phyloP scores from a whole-genome alignment of 176 grass and related monocot genomes.

The Sorghum bicolor region Sorghum_bicolor_NCBIv3 NC_012876.2:63152001-63152500 shows the following conservation, averaged over 20 bases:
- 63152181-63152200: neutral
- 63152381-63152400: slow-evolving; percentile 43
- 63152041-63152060: neutral
- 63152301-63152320: slow-evolving; percentile 34
- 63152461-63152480: slow-evolving; percentile 96
- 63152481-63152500: slow-evolving; percentile 7
- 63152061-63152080: neutral
- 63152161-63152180: neutral
- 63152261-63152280: slow-evolving; percentile 57
- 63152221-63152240: neutral
- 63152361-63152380: slow-evolving; percentile 57
- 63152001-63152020: neutral
- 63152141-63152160: slow-evolving; percentile 7
- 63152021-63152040: slow-evolving; percentile 2
- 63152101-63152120: slow-evolving; percentile 12
- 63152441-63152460: slow-evolving; percentile 94
- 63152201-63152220: neutral
- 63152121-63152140: neutral
- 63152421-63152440: slow-evolving; percentile 94
- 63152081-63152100: neutral
- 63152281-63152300: slow-evolving; percentile 90
- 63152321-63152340: slow-evolving; percentile 49
- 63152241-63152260: neutral
- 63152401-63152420: slow-evolving; percentile 69
- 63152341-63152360: slow-evolving; percentile 43